phyloP scores from a whole-genome alignment of 495 filamentous ascomycete species.

The Talaromyces adpressus region DNA sequence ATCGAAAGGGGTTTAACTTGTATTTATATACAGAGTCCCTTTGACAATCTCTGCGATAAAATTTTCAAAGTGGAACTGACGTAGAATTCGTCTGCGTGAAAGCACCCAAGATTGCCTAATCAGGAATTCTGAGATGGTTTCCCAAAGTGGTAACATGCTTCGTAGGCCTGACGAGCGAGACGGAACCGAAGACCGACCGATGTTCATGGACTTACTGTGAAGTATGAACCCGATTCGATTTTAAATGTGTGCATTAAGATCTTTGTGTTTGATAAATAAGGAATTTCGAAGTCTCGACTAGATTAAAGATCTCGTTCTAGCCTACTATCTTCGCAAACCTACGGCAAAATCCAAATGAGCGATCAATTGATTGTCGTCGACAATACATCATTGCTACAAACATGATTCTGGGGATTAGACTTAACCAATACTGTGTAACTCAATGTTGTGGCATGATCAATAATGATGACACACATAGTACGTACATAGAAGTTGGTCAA shows the following conservation, averaged over 20 bases:
- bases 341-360: neutral
- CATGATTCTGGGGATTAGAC: neutral
- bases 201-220: neutral
- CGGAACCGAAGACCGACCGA: neutral
- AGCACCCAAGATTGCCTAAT: neutral
- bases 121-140: neutral
- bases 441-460: neutral
- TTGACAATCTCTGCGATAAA: neutral
- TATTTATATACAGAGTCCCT: neutral
- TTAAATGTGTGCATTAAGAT: too few species aligned
- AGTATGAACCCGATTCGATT: neutral
- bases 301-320: neutral
- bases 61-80: neutral
- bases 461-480: neutral
- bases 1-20: neutral
- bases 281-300: neutral
- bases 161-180: neutral
- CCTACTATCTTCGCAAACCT: neutral
- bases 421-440: neutral
- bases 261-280: too few species aligned
- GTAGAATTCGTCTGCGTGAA: neutral
- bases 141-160: constrained; percentile 4
- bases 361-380: neutral
- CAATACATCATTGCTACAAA: neutral
- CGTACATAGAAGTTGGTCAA: neutral